These are phyloP conservation scores for Dictyostelium firmibasis DNA, from an alignment of 78 protist species.

Conservation along the genomic window DNA sequence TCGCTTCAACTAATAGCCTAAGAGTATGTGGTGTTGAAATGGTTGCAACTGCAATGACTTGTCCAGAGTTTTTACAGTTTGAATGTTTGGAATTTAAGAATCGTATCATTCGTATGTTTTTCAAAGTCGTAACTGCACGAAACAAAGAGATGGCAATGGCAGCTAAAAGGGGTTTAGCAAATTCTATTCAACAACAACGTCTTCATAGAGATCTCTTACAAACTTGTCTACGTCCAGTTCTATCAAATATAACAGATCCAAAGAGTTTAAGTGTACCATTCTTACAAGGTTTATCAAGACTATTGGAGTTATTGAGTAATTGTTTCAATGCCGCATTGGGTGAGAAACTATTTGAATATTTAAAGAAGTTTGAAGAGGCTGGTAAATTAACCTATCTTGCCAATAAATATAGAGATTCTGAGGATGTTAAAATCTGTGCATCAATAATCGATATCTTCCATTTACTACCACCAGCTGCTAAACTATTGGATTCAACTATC, in stretches of 20 bases:
- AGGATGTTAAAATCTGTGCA: constrained; percentile 80
- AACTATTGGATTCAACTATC: constrained; percentile 84
- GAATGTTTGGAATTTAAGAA: constrained; percentile 67
- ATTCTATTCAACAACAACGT: constrained; percentile 46
- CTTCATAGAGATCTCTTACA: constrained; percentile 90
- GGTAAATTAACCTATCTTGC: constrained; percentile 12
- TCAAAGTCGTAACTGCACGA: constrained; percentile 62
- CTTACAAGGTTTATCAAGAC: constrained; percentile 89
- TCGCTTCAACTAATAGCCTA: background rate
- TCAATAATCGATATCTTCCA: constrained; percentile 92
- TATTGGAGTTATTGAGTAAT: constrained; percentile 85
- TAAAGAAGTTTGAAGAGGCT: constrained; percentile 85
- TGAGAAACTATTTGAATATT: constrained; percentile 92
- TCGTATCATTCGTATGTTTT: constrained; percentile 74
- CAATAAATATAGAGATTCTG: constrained; percentile 23
- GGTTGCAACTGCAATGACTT: constrained; percentile 41
- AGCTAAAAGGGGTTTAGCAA: constrained; percentile 57
- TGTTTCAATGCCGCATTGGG: constrained; percentile 94
- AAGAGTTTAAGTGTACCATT: constrained; percentile 84
- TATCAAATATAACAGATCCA: constrained; percentile 87
- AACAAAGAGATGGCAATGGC: constrained; percentile 73
- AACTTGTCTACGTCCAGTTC: constrained; percentile 89
- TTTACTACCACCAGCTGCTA: constrained; percentile 87
- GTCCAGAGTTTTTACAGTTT: constrained; percentile 37
- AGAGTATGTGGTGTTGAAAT: constrained; percentile 47